A percentile compares a stretch with the other conserved stretches of the same genome.
Evolutionary conservation across 164 flowering plant species (phyloP).

Genomic region (Kingdonia uniflora): DNA sequence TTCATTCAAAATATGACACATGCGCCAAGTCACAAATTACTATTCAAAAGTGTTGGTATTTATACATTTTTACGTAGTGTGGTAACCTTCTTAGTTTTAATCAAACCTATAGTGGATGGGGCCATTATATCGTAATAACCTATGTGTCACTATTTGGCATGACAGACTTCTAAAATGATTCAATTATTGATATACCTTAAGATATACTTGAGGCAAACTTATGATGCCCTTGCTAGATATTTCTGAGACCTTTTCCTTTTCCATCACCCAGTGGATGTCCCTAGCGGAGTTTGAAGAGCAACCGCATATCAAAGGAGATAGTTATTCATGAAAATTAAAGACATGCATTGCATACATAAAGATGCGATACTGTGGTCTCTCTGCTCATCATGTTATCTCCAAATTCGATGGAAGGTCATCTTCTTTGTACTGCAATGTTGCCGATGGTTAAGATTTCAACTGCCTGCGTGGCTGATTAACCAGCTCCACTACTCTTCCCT

Average conservation of each 20-base stretch:
- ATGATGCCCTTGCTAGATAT: not conserved
- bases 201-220: not conserved
- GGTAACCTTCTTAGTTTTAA: constrained; percentile 26
- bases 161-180: not conserved
- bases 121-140: not conserved
- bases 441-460: constrained; percentile 27
- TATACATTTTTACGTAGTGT: too few relatives aligned
- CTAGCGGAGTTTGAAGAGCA: constrained; percentile 63
- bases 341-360: constrained; percentile 51
- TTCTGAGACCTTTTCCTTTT: not conserved
- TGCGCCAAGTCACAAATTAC: too few relatives aligned
- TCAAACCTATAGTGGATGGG: not conserved
- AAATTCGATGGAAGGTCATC: constrained; percentile 61
- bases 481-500: too few relatives aligned
- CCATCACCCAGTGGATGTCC: constrained; percentile 77
- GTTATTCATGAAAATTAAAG: constrained; percentile 64
- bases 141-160: not conserved
- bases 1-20: too few relatives aligned
- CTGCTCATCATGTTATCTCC: too few relatives aligned
- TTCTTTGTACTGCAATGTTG: constrained; percentile 56
- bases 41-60: too few relatives aligned
- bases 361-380: constrained; percentile 61
- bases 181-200: not conserved
- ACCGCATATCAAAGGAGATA: constrained; percentile 45
- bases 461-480: constrained; percentile 33